phyloP scores from a whole-genome alignment of 306 rosid genomes.

The Vigna radiata region DNA sequence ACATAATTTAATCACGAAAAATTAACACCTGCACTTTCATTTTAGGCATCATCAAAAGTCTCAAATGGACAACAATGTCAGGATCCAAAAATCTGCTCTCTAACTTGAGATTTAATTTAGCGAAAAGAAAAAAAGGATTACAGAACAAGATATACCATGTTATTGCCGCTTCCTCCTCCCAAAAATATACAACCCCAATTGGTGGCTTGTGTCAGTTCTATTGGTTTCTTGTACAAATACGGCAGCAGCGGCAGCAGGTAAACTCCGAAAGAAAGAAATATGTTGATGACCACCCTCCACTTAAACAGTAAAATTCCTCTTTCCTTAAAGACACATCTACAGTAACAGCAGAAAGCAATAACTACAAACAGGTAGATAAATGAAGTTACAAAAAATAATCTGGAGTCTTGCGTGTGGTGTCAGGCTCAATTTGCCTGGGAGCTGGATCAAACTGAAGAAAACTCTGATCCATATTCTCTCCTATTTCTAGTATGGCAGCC shows the following conservation, averaged over 20 bases:
- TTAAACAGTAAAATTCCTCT: slow-evolving; percentile 55
- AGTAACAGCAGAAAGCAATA: slow-evolving; percentile 59
- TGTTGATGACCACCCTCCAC: slow-evolving; percentile 67
- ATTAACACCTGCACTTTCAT: slow-evolving; percentile 48
- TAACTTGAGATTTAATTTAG: slow-evolving; percentile 43
- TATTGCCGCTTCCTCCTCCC: slow-evolving; percentile 64
- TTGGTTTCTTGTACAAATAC: slow-evolving; percentile 64
- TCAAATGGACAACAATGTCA: slow-evolving; percentile 43
- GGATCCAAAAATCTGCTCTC: slow-evolving; percentile 52
- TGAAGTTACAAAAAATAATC: slow-evolving; percentile 92
- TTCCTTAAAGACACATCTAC: slow-evolving; percentile 73
- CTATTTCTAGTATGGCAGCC: slow-evolving; percentile 98
- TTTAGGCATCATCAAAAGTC: slow-evolving; percentile 39
- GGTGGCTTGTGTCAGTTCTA: slow-evolving; percentile 63
- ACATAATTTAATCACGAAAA: slow-evolving; percentile 39
- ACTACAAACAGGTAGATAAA: slow-evolving; percentile 56
- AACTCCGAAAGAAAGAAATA: slow-evolving; percentile 79
- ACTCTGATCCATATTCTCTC: slow-evolving; percentile 97
- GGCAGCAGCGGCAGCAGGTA: slow-evolving; percentile 57
- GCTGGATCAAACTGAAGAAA: slow-evolving; percentile 99
- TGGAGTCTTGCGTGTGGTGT: slow-evolving; percentile 97
- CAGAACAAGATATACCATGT: slow-evolving; percentile 67
- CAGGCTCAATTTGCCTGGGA: slow-evolving; percentile 97
- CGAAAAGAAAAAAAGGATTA: slow-evolving; percentile 33
- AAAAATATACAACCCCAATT: slow-evolving; percentile 80